A percentile compares a stretch with the other conserved stretches of the same genome.
These are phyloP conservation scores for Aspergillus bertholletiae DNA, from an alignment of 495 filamentous ascomycete genomes.

Conservation along the genomic window DNA sequence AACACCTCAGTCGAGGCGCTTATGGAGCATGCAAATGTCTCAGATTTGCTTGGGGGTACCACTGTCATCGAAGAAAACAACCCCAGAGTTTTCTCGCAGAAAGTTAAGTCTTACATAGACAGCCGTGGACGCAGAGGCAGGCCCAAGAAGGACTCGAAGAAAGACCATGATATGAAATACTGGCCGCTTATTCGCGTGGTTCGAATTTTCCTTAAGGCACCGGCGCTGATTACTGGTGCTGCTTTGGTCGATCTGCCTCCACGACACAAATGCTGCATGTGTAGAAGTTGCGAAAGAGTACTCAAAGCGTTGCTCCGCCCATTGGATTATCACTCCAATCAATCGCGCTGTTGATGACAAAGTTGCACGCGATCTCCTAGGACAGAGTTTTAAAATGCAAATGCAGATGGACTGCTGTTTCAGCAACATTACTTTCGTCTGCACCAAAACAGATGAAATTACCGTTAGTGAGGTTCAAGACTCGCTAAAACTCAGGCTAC, in stretches of 20 bases:
- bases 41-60: constrained; percentile 45
- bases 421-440: constrained; percentile 58
- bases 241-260: constrained; percentile 67
- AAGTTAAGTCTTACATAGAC: constrained; percentile 48
- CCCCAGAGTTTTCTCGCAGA: constrained; percentile 37
- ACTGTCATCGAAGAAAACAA: constrained; percentile 35
- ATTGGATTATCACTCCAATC: constrained; percentile 61
- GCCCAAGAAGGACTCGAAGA: constrained; percentile 21
- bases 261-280: constrained; percentile 64
- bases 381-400: constrained; percentile 60
- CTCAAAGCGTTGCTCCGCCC: constrained; percentile 49
- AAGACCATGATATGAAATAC: constrained; percentile 40
- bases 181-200: constrained; percentile 71
- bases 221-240: constrained; percentile 55
- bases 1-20: constrained; percentile 31
- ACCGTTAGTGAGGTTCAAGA: constrained; percentile 48
- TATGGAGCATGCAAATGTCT: constrained; percentile 24
- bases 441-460: constrained; percentile 68
- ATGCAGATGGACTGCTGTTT: constrained; percentile 61
- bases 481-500: constrained; percentile 36
- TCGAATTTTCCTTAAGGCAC: constrained; percentile 51
- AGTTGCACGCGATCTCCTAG: constrained; percentile 56
- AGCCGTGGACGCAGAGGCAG: constrained; percentile 38
- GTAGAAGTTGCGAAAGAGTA: constrained; percentile 58
- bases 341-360: constrained; percentile 65